A percentile compares a stretch with the other conserved stretches of the same genome.
These are phyloP conservation scores for Penium margaritaceum DNA, from an alignment of 139 green algal species.

Conservation along the genomic window DNA sequence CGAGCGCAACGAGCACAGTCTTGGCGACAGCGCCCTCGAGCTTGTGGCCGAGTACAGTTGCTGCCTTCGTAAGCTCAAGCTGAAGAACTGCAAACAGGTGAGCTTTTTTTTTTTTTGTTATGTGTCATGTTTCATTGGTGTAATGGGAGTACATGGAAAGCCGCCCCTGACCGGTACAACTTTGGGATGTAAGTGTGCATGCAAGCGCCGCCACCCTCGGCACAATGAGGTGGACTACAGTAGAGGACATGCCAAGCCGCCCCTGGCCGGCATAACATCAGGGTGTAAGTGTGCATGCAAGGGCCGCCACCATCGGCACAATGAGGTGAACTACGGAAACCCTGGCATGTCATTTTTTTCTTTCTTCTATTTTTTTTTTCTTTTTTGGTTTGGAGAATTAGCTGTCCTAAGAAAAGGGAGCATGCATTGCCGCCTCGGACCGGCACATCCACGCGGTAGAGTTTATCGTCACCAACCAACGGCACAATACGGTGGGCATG, in stretches of 20 bases:
- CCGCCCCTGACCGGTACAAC: not conserved
- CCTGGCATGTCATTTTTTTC: too few relatives aligned
- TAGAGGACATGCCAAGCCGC: not conserved
- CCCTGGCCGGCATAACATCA: not conserved
- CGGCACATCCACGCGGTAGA: too few relatives aligned
- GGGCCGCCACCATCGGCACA: too few relatives aligned
- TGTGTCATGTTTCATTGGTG: not conserved
- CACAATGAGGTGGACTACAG: not conserved
- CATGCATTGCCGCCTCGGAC: too few relatives aligned
- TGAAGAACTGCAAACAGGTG: conserved; percentile 32
- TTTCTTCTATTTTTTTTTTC: too few relatives aligned
- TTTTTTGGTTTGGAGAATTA: too few relatives aligned
- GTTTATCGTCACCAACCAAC: too few relatives aligned
- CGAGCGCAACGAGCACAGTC: not conserved
- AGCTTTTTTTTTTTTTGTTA: not conserved
- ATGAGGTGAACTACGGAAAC: too few relatives aligned
- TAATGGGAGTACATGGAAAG: too few relatives aligned
- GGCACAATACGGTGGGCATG: too few relatives aligned
- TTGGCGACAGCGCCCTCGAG: conserved; percentile 6
- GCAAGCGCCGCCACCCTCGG: not conserved
- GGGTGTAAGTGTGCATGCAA: too few relatives aligned
- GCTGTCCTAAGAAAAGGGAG: too few relatives aligned
- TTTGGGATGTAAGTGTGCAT: not conserved
- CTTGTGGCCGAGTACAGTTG: not conserved
- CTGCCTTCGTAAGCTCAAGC: conserved; percentile 17